Base-by-base conservation (phyloP, 2,329 filamentous ascomycete species). In the Lecanosticta acicola region DNA sequence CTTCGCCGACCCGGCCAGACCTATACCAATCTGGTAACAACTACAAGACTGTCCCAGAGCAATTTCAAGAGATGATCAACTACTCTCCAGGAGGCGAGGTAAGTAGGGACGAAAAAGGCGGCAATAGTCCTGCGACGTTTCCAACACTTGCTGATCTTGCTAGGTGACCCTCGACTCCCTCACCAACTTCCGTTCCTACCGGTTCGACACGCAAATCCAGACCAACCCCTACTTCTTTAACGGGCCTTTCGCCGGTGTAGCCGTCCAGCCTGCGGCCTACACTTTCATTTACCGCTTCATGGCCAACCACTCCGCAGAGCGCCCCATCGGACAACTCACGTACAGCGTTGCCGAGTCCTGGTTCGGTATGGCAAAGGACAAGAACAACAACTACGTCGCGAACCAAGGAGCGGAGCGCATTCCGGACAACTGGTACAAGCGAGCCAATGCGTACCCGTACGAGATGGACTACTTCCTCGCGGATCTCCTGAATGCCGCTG, bases 161-260 rank as follows among this genome's bases (percentile, higher is more conserved):
- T n/a, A n/a, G n/a, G 7, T 24, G 19, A 51, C 48, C 3, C 29
- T 55, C 18, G 39, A 55, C 32, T 45, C 33, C 20, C 35, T 55
- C 18, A 53, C 50, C 26, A 32, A 39, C 3, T 54, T 51, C 49
- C 51, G 55, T 8, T 51, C 51, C 3, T 26, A 56, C 29, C 53
- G 55, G 10, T 56, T 58, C 46, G 55, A 58, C 18, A 41, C 20
- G 13, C 47, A 49, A 41, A 57, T 64, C 18, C 47, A 50, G 16
- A 53, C 36, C 39, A 65, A 66, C 46, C 59, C 62, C 5, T 60
- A 63, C 45, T 62, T 58, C 55, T 62, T 61, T 50, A 52, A 54
- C 29, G 55, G 50, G 2, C 57, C 56, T 7, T 60, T 61, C 51
- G 41, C 51, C 8, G 51, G 49, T 16, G 48, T 59, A 0, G 39